Conservation (phyloP, 805 yeast species). For the Metschnikowia reukaufii region DNA sequence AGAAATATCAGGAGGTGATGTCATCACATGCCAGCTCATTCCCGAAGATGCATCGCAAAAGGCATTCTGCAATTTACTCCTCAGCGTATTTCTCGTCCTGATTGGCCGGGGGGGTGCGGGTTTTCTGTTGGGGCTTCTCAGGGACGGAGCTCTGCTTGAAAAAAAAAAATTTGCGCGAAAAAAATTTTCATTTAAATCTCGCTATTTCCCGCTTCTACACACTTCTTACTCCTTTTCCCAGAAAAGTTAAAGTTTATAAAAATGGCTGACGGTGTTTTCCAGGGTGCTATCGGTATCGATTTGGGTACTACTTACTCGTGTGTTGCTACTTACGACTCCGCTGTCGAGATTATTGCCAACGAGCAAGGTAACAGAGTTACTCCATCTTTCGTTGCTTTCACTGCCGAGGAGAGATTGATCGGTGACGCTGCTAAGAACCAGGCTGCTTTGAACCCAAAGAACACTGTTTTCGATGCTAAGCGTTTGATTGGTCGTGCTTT, state of each 20-base stretch:
- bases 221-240: conserved; percentile 16
- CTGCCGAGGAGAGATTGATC: conserved; percentile 49
- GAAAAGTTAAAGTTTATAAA: conserved; percentile 15
- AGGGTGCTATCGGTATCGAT: conserved; percentile 50
- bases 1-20: no score
- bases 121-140: conserved; percentile 4
- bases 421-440: conserved; percentile 54
- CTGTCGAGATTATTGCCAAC: conserved; percentile 51
- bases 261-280: conserved; percentile 35
- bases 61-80: conserved; percentile 7
- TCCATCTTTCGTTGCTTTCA: conserved; percentile 52
- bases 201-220: conserved; percentile 15
- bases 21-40: no score
- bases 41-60: neutral
- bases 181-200: conserved; percentile 20
- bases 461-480: conserved; percentile 51
- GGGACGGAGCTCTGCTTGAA: conserved; percentile 13
- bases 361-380: conserved; percentile 55
- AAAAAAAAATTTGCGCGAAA: conserved; percentile 20
- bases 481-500: conserved; percentile 62
- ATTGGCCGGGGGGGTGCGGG: conserved; percentile 7
- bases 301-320: conserved; percentile 54
- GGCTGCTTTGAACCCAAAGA: conserved; percentile 51
- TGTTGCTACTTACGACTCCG: conserved; percentile 51
- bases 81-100: conserved; percentile 14